Conservation (phyloP, 805 yeast species). For the Ogataea allantospora region DNA sequence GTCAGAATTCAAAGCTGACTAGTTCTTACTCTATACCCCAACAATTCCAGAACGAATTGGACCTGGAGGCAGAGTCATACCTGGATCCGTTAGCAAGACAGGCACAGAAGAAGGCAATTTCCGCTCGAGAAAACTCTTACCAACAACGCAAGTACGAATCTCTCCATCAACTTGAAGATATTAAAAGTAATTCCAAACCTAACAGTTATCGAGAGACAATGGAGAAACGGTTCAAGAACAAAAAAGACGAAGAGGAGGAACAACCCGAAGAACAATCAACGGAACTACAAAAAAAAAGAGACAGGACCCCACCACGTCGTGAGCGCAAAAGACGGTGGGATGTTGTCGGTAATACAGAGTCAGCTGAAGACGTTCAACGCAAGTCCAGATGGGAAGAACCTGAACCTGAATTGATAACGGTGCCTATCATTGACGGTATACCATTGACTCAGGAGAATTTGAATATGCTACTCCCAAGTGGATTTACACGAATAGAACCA, state of each 20-base stretch:
- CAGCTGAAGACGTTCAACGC: conserved; percentile 11
- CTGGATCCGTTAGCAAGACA: conserved; percentile 26
- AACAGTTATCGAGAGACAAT: conserved; percentile 42
- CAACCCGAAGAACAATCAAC: conserved; percentile 25
- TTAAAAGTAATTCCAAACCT: conserved; percentile 12
- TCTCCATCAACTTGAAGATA: conserved; percentile 13
- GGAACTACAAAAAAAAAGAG: conserved; percentile 14
- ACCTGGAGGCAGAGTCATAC: conserved; percentile 23
- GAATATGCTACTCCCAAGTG: conserved; percentile 50
- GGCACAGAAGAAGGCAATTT: conserved; percentile 28
- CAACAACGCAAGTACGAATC: conserved; percentile 38
- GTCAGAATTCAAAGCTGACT: conserved; percentile 13
- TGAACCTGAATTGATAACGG: not conserved
- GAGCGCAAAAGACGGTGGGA: conserved; percentile 43
- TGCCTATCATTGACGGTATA: conserved; percentile 34
- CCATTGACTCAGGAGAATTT: conserved; percentile 46
- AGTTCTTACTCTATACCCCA: conserved; percentile 25
- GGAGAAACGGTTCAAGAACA: conserved; percentile 41
- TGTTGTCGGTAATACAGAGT: conserved; percentile 34
- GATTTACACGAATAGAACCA: conserved; percentile 43
- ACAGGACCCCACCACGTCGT: conserved; percentile 23
- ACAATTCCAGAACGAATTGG: conserved; percentile 21
- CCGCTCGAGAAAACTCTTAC: conserved; percentile 45
- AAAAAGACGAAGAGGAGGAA: conserved; percentile 39
- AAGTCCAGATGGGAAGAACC: conserved; percentile 17